Percentiles rank a stretch among this genome's conserved stretches.
Evolutionary conservation across 164 flowering plant species (phyloP).

Genomic region (Pachysandra terminalis): DNA sequence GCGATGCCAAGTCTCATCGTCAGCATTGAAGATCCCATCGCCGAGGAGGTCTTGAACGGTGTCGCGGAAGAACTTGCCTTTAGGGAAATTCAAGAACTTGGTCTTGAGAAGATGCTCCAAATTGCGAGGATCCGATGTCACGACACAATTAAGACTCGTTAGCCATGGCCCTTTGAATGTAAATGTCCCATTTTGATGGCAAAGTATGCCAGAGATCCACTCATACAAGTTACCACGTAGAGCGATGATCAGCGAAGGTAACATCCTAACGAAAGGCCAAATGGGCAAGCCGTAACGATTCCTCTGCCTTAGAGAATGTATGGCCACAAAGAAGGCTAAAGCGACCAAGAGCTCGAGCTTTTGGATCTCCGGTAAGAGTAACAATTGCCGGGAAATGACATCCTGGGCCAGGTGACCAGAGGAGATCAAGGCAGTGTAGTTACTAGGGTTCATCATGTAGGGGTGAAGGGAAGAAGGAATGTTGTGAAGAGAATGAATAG

Average conservation of each 20-base stretch:
- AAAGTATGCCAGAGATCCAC: slow-evolving; percentile 55
- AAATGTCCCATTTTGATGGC: slow-evolving; percentile 56
- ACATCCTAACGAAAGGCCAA: slow-evolving; percentile 91
- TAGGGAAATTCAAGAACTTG: slow-evolving; percentile 61
- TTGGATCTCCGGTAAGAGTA: slow-evolving; percentile 44
- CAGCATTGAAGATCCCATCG: slow-evolving; percentile 84
- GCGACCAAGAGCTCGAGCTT: slow-evolving; percentile 54
- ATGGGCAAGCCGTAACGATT: slow-evolving; percentile 51
- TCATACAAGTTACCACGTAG: slow-evolving; percentile 51
- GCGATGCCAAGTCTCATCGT: slow-evolving; percentile 69
- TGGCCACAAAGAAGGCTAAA: slow-evolving; percentile 42
- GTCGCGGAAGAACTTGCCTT: slow-evolving; percentile 59
- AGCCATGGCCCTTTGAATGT: slow-evolving; percentile 65
- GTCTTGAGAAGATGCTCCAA: slow-evolving; percentile 79
- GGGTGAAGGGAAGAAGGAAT: slow-evolving; percentile 12
- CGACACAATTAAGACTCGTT: slow-evolving; percentile 60
- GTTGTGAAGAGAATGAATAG: no score
- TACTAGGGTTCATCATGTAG: slow-evolving; percentile 24
- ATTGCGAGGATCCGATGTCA: slow-evolving; percentile 81
- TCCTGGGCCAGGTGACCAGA: slow-evolving; percentile 4
- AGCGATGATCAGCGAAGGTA: slow-evolving; percentile 58
- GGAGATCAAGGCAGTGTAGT: slow-evolving; percentile 18
- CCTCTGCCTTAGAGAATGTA: slow-evolving; percentile 58
- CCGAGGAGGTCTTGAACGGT: slow-evolving; percentile 73
- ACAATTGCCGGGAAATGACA: slow-evolving; percentile 12